Conservation (phyloP, 2,329 filamentous ascomycete genomes). For the Camillea tinctor region DNA sequence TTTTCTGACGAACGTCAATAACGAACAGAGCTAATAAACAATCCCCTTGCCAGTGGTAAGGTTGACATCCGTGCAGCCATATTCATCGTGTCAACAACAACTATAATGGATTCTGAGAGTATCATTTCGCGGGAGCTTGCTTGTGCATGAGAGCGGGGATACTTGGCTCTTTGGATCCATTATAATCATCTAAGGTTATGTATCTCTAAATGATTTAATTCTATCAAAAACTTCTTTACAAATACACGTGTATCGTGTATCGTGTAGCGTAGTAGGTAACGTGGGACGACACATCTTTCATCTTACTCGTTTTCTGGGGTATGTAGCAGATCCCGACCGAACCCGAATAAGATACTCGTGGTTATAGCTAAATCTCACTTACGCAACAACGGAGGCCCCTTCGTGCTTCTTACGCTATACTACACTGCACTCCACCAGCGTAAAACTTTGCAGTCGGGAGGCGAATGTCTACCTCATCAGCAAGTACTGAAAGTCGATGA, state of each 20-base stretch:
- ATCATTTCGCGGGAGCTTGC: no score
- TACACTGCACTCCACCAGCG: neutral
- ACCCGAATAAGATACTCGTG: neutral
- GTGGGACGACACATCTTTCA: neutral
- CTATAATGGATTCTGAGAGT: no score
- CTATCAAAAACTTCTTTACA: neutral
- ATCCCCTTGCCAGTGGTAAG: no score
- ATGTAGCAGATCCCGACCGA: neutral
- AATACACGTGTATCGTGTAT: neutral
- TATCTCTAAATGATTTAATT: neutral
- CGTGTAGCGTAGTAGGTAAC: neutral
- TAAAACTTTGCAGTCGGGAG: neutral
- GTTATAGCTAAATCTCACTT: neutral
- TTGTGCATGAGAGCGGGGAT: no score
- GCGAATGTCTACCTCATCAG: neutral
- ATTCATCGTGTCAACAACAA: no score
- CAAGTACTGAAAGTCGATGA: no score
- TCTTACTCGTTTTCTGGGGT: neutral
- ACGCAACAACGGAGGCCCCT: neutral
- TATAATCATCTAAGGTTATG: no score
- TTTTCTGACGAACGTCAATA: no score
- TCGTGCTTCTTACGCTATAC: neutral
- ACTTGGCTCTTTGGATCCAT: no score
- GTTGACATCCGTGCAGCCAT: no score
- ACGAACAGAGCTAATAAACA: no score